Evolutionary conservation across 306 rosid species (phyloP), one percentile per base, ranked within the genome.

Genomic region (Lathyrus oleraceus): DNA sequence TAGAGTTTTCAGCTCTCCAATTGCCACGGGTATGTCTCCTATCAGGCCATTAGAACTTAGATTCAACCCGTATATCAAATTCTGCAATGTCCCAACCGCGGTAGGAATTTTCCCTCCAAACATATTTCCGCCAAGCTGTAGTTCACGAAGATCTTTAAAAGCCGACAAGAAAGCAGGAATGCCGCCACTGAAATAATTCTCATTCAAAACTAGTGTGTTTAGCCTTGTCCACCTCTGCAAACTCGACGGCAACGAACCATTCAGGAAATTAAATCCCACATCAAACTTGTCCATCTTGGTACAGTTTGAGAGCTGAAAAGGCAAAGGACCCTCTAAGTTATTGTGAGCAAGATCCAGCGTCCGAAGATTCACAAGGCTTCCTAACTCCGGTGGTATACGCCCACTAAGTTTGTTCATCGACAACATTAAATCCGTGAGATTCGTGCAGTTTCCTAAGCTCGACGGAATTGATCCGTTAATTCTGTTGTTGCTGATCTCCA

Each of bases 81-180:
- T 76, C 75, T 70, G 72, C 87, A 90, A 44, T 49, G 78, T 66
- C 77, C 94, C 98, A 68, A 94, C 6, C 0, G 87, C 79, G 19
- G 77, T 17, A n/a, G 96, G 90, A 77, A 94, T 87, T 69, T 71
- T 78, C 11, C 98, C 97, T 57, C 84, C 90, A 12, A 94, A 70
- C 69, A 51, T 56, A 75, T 94, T 94, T 44, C 96, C 96, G 27
- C 96, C 97, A 68, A 94, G 86, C 19, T 84, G 86, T 54, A 94
- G 87, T 79, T 81, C 85, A 8, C 17, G 64, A 53, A 94, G 91
- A 68, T 12, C 56, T 42, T 43, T 43, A 71, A 87, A 82, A 15
- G 79, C 80, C 0, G 79, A 76, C 40, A 94, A 62, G 81, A 90
- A 82, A 40, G 5, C 30, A 0, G 92, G 90, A 72, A 94, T 75